Base-by-base conservation (phyloP, 805 yeast genomes). In the Nakazawaea wickerhamii region DNA sequence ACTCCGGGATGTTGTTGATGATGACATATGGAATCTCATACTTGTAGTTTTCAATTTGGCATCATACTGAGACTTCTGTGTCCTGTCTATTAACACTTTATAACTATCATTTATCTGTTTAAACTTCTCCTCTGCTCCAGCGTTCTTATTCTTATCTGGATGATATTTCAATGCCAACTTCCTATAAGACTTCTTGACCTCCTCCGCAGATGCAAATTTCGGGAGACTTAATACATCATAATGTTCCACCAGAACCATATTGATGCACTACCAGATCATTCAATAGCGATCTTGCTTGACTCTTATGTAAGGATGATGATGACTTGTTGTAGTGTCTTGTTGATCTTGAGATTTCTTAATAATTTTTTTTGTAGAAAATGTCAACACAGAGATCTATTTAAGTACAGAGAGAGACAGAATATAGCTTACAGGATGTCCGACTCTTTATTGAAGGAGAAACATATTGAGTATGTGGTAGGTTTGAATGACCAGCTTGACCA, bases 141-240 rank as follows among this genome's bases (percentile, higher is more conserved):
- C 54, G 36, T 62, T 65, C 10, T 75, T 78, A 56, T 85, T 82
- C 65, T 87, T 86, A 57, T 86, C 95, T 0, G 95, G 95, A 58
- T 86, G 95, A 54, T 75, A 75, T 48, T 66, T 68, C 46, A 85
- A 70, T 3, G 95, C 95, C 51, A 79, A 71, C 53, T 76, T 79
- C 53, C 89, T 70, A 63, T 84, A 87, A 1, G 95, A 89, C 59
- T 84, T 85, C 58, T 84, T 84, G 55, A 87, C 77, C 47, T 79
- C 82, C 2, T 61, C 55, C 8, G 69, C 78, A 3, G 69, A 61
- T 17, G 86, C 86, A n/a, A 63, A 61, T 5, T 64, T 62, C 9
- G 67, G 55, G 6, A 84, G 74, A n/a, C 70, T 80, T 23, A 83
- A 60, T 13, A 78, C 65, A 44, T 79, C 79, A 57, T 85, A 85